These are phyloP conservation scores for Microascus cirrosus DNA, from an alignment of 2,329 filamentous ascomycete genomes.

Conservation along the genomic window DNA sequence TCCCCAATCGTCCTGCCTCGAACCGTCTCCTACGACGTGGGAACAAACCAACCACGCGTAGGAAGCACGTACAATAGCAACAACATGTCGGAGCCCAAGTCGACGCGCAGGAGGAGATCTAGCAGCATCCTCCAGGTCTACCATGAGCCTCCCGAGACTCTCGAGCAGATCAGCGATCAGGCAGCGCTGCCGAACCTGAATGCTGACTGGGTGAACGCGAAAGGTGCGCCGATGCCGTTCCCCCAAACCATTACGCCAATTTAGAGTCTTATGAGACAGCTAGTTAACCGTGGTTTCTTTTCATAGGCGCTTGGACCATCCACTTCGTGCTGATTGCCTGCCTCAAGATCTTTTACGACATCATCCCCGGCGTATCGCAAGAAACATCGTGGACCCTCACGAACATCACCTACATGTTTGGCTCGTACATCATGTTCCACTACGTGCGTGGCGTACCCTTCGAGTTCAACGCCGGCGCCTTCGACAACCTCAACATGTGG, in stretches of 20 bases:
- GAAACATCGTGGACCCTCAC: slow-evolving; percentile 98
- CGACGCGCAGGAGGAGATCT: slow-evolving; percentile 78
- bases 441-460: slow-evolving; percentile 96
- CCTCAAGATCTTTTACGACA: slow-evolving; percentile 94
- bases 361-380: slow-evolving; percentile 90
- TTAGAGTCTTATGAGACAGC: background rate
- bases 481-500: slow-evolving; percentile 99
- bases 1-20: slow-evolving; percentile 77
- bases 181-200: slow-evolving; percentile 90
- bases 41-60: slow-evolving; percentile 57
- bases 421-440: slow-evolving; percentile 99
- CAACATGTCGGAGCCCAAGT: slow-evolving; percentile 48
- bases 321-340: slow-evolving; percentile 85
- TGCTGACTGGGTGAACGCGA: slow-evolving; percentile 97
- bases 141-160: slow-evolving; percentile 89
- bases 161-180: slow-evolving; percentile 97
- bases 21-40: slow-evolving; percentile 84
- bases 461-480: slow-evolving; percentile 96
- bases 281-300: background rate
- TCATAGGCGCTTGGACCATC: slow-evolving; percentile 87
- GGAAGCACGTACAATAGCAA: slow-evolving; percentile 42
- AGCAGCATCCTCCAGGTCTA: slow-evolving; percentile 90
- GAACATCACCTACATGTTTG: slow-evolving; percentile 98
- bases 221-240: slow-evolving; percentile 49
- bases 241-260: too few species aligned